Evolutionary conservation across 331 rosid species (phyloP), one percentile per base, ranked within the genome.

Genomic region (Malus hybrid): DNA sequence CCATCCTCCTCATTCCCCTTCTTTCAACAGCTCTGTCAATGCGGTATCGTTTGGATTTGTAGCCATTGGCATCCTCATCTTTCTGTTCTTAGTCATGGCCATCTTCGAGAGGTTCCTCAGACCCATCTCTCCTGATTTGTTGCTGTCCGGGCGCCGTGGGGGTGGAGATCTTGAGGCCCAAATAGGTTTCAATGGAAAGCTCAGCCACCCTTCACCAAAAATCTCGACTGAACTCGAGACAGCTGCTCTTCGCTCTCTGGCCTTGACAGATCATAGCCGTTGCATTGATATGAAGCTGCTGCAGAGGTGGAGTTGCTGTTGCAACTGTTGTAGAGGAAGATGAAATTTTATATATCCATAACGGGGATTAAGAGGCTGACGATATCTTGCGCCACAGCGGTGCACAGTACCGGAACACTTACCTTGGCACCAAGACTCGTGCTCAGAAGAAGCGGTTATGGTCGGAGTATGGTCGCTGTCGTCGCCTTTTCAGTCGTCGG

Each of bases 41-140:
- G 97, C 99, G 0, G 92, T 94, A 22, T 94, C 99, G 6, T 92
- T 94, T 84, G 99, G 99, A 10, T 94, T 94, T 59, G 96, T 94
- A 3, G 99, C 97, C 69, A 94, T 97, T 29, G 97, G 97, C 71
- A 87, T 94, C 78, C 92, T 94, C 15, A 91, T 94, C 69, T 92
- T 96, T 31, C 90, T 94, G 99, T 94, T 94, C 91, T 78, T 94
- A 20, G 81, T 90, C 69, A 92, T 94, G 97, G 99, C 97, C 50
- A 87, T 94, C 73, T 90, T 94, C 76, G 99, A 94, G 62, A 88
- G 90, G 71, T 94, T 89, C 73, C 83, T 92, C 77, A 81, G 90
- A 77, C 97, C 97, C 67, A n/a, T 87, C 32, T 79, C 96, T 27
- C 81, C 88, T 42, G 62, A 85, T 3, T 66, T 89, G n/a, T 76